Base-by-base conservation (phyloP, 2,329 filamentous ascomycete genomes). In the Cercospora zeina region DNA sequence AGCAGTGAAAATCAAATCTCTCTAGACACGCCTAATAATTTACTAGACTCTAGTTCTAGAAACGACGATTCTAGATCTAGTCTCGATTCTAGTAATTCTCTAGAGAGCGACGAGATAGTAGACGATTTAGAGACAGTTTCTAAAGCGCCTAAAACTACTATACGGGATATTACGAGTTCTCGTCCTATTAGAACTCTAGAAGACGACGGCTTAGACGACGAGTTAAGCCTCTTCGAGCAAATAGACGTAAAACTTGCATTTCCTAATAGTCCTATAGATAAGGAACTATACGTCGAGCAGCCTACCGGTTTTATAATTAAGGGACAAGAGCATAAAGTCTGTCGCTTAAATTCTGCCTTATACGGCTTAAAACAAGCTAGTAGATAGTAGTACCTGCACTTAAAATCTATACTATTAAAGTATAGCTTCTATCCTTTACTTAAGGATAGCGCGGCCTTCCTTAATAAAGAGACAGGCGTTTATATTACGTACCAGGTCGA, bases 251-350 rank as follows among this genome's bases (percentile, higher is more conserved):
- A n/a, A n/a, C n/a, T n/a, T n/a, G n/a, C n/a, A n/a, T n/a, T n/a
- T n/a, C n/a, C n/a, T n/a, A 61, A 61, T 61, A 61, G 58, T 53
- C 24, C 39, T 55, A 61, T 61, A 47, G 37, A 61, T 56, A 61
- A 61, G 16, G 51, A 61, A 36, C 49, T 56, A 34, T 61, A 61
- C 21, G 31, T 61, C 31, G 27, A 55, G 21, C 19, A 61, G 58
- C 58, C 37, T 34, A 61, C 55, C 24, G 51, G 58, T 55, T 61
- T 61, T 50, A 24, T 51, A 27, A 13, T 30, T 31, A 50, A 55
- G 19, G 37, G 49, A 16, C 36, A 54, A 21, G 53, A 54, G 13
- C 47, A 34, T 56, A 55, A 54, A 27, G 50, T 61, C 21, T 61
- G 36, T 56, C 27, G 27, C 9, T 16, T 61, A 49, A 61, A 56